Evolutionary conservation across 106 monocot species (phyloP), one percentile per base, ranked within the genome.

Genomic region (Agapanthus africanus): DNA sequence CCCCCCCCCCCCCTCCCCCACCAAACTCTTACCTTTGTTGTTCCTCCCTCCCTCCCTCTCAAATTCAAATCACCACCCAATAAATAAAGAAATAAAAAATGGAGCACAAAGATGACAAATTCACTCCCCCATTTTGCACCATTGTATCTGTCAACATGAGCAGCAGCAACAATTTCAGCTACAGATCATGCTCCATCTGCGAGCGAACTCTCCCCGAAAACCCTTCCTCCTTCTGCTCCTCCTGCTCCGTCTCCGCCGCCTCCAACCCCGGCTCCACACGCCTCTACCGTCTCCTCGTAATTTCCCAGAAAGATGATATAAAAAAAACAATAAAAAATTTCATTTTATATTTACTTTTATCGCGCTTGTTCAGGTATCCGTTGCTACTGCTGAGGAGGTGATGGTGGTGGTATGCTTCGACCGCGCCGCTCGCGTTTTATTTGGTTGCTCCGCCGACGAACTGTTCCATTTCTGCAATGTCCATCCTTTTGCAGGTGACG

Each of bases 391-490:
- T 22, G 80, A 85, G 33, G 76, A 62, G 75, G 95, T 91, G 14
- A 41, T 76, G 14, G 68, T 65, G 28, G 95, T 82, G 26, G 54
- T 91, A 0, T 82, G 76, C 72, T 97, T 97, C 68, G 95, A 97
- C 60, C 71, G 88, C 57, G 80, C 82, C 9, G 84, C 91, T 15
- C 81, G 76, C 16, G 71, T 52, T 15, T 76, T 91, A 11, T 54
- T 87, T 33, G 91, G 91, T 34, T 82, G 87, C 78, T 80, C 88
- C 7, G 95, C 95, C 6, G 84, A 84, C 44, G 91, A 88, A 27
- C 67, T 91, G 68, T 70, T 79, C 74, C 9, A 71, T 63, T 75
- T 95, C 78, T 85, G 80, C 66, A 63, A 41, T 4, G 50, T 62
- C 64, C 77, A 86, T 60, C 79, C 80, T 0, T 65, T 15, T 5